Conservation (phyloP, 768 basidiomycete genomes). For the Lyophyllum decastes region DNA sequence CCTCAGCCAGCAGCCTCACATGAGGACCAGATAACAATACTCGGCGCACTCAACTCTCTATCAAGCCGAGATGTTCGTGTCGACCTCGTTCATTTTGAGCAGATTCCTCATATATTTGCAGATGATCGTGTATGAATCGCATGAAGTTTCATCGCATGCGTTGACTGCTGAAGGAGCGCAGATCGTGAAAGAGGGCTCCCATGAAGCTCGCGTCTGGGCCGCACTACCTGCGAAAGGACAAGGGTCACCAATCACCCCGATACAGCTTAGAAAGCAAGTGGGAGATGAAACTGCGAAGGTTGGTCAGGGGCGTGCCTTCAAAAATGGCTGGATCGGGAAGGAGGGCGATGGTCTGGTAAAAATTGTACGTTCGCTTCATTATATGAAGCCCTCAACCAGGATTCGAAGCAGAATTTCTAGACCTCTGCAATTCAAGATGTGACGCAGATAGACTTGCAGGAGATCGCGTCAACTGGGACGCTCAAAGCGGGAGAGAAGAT, state of each 20-base stretch:
- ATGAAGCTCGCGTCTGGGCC: constrained; percentile 94
- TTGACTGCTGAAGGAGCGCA: constrained; percentile 83
- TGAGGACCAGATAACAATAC: constrained; percentile 81
- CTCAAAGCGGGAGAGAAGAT: constrained; percentile 76
- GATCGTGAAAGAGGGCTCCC: constrained; percentile 82
- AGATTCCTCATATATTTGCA: constrained; percentile 30
- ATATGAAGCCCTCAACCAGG: not conserved
- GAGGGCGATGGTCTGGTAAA: constrained; percentile 87
- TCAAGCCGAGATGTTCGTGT: constrained; percentile 75
- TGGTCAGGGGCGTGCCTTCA: constrained; percentile 95
- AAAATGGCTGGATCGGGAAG: constrained; percentile 95
- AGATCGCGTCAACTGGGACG: constrained; percentile 73
- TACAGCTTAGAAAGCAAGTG: constrained; percentile 70
- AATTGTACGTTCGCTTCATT: constrained; percentile 57
- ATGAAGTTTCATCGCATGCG: constrained; percentile 72
- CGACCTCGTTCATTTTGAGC: constrained; percentile 7
- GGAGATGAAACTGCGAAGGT: constrained; percentile 91
- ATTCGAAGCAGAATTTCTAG: constrained; percentile 37
- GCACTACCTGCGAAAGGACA: constrained; percentile 74
- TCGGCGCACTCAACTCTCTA: constrained; percentile 91
- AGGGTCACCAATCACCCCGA: constrained; percentile 64
- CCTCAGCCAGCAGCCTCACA: constrained; percentile 55
- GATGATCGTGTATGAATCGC: constrained; percentile 84
- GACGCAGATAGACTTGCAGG: constrained; percentile 73
- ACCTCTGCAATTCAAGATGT: constrained; percentile 65